These are phyloP conservation scores for Apophysomyces sp. DNA, from an alignment of 371 early-diverging fungal species.

Conservation along the genomic window DNA sequence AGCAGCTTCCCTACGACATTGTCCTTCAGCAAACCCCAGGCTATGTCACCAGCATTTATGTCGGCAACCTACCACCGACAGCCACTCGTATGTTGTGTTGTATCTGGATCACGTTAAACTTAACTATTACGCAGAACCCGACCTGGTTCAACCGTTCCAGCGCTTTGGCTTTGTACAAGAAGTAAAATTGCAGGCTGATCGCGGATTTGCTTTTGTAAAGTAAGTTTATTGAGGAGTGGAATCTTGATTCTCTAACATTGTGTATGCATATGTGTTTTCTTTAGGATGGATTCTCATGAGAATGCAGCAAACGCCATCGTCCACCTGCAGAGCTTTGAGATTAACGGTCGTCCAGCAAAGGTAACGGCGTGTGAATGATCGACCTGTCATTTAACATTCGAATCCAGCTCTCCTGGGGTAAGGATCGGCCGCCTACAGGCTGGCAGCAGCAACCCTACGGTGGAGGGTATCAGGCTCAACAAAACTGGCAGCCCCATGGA, in stretches of 20 bases:
- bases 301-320: slow-evolving; percentile 83
- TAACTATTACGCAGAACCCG: slow-evolving; percentile 52
- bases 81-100: slow-evolving; percentile 55
- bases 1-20: slow-evolving; percentile 64
- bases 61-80: slow-evolving; percentile 82
- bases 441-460: slow-evolving; percentile 13
- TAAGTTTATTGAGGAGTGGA: slow-evolving; percentile 16
- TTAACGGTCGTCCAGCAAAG: slow-evolving; percentile 75
- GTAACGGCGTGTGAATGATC: slow-evolving; percentile 27
- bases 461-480: slow-evolving; percentile 4
- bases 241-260: no score
- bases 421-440: slow-evolving; percentile 63
- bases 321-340: slow-evolving; percentile 61
- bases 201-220: slow-evolving; percentile 91
- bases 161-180: slow-evolving; percentile 76
- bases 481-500: slow-evolving; percentile 8
- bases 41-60: slow-evolving; percentile 85
- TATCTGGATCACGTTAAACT: not conserved
- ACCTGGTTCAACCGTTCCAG: slow-evolving; percentile 75
- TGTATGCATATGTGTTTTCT: not conserved
- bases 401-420: slow-evolving; percentile 85
- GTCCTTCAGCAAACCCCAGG: slow-evolving; percentile 74
- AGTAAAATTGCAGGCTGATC: slow-evolving; percentile 81
- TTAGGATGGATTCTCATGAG: slow-evolving; percentile 82
- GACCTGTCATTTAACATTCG: not conserved